Evolutionary conservation across 345 rosid genomes (phyloP).

Genomic region (Melastoma malabathricum): DNA sequence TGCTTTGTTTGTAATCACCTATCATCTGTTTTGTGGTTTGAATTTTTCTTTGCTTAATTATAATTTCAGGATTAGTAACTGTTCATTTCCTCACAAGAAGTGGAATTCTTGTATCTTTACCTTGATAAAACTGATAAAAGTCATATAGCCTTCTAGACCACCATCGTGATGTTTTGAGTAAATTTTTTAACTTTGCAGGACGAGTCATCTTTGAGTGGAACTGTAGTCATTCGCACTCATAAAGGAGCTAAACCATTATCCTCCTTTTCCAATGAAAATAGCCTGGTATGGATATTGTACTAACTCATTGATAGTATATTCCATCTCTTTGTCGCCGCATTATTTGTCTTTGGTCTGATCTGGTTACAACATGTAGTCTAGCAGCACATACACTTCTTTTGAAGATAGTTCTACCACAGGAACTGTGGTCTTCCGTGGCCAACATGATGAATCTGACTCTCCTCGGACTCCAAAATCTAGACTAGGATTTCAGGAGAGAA

Average conservation of each 20-base stretch:
- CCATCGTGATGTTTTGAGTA: no score
- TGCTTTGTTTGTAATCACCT: no score
- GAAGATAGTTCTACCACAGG: constrained; percentile 94
- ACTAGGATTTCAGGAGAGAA: constrained; percentile 73
- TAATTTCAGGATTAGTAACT: no score
- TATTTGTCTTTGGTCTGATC: constrained; percentile 14
- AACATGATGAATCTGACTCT: constrained; percentile 71
- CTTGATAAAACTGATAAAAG: no score
- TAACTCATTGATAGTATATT: constrained; percentile 2
- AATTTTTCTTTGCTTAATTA: no score
- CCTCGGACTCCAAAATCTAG: constrained; percentile 88
- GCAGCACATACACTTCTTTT: constrained; percentile 42
- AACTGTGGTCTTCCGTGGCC: constrained; percentile 79
- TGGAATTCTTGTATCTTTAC: no score
- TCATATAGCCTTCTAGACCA: no score
- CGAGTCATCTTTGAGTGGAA: constrained; percentile 61
- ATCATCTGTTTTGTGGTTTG: no score
- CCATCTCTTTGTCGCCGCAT: constrained; percentile 1
- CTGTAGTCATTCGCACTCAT: constrained; percentile 74
- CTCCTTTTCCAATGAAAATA: constrained; percentile 43
- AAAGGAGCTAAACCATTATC: constrained; percentile 57
- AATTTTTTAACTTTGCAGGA: constrained; percentile 26
- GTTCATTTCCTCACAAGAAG: no score
- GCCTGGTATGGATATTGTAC: constrained; percentile 28
- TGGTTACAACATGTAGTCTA: constrained; percentile 48